Conservation (phyloP, 192 early-diverging fungal species). For the Umbelopsis sp. region DNA sequence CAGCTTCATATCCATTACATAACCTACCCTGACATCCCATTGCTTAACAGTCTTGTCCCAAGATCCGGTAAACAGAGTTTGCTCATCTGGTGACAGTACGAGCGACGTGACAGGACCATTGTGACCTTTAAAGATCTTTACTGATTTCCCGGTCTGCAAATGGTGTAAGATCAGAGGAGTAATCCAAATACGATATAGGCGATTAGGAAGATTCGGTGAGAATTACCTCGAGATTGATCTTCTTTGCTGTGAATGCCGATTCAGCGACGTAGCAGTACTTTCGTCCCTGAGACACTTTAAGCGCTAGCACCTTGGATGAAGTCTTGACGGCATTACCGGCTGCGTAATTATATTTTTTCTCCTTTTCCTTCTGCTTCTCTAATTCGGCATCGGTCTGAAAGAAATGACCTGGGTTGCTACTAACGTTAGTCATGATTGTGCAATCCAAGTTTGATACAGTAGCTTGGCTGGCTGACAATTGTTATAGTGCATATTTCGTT, state of each 20-base stretch:
- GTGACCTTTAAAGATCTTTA: conserved; percentile 63
- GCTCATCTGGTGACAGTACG: conserved; percentile 52
- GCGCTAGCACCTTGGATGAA: conserved; percentile 65
- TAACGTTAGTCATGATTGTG: conserved; percentile 56
- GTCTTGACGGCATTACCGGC: conserved; percentile 60
- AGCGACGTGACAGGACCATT: conserved; percentile 72
- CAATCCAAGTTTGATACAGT: background rate
- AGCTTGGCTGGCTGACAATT: no score
- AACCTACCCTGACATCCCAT: conserved; percentile 74
- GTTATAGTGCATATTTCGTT: background rate
- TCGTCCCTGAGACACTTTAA: conserved; percentile 42
- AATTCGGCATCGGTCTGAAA: conserved; percentile 78
- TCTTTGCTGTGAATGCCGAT: conserved; percentile 68
- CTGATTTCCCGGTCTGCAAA: conserved; percentile 52
- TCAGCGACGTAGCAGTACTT: conserved; percentile 65
- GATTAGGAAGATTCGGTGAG: background rate
- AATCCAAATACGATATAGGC: background rate
- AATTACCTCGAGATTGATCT: conserved; percentile 65
- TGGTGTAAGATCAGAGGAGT: background rate
- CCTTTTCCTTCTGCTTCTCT: conserved; percentile 47
- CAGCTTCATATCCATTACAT: background rate
- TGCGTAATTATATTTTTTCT: conserved; percentile 59
- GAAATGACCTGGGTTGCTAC: conserved; percentile 61
- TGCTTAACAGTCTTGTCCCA: conserved; percentile 93
- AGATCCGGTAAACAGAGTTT: conserved; percentile 80